A percentile compares a stretch with the other conserved stretches of the same genome.
Evolutionary conservation across 192 early-diverging fungal genomes (phyloP).

Genomic region (Mortierella antarctica): DNA sequence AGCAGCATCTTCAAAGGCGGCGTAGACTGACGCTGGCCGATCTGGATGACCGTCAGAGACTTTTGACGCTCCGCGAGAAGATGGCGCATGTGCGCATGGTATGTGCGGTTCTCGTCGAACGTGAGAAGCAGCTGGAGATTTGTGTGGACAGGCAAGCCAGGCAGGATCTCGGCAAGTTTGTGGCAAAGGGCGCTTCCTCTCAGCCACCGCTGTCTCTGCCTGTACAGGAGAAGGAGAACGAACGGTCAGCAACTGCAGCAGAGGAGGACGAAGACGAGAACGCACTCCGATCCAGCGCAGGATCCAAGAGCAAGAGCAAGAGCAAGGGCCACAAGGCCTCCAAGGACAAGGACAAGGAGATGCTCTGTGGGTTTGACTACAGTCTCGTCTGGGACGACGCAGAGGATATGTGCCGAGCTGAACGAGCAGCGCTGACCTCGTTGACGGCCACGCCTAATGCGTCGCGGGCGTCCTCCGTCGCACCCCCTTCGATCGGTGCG

Average conservation of each 20-base stretch:
- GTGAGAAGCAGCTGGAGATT: constrained; percentile 30
- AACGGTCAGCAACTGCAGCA: background rate
- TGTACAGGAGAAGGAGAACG: constrained; percentile 7
- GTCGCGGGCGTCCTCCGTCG: constrained; percentile 35
- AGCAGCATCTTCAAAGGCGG: constrained; percentile 40
- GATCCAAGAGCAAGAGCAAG: constrained; percentile 21
- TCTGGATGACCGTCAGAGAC: constrained; percentile 53
- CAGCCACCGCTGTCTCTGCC: background rate
- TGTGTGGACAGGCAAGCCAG: constrained; percentile 37
- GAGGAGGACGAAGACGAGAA: constrained; percentile 22
- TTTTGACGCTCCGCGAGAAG: constrained; percentile 53
- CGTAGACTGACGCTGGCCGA: constrained; percentile 55
- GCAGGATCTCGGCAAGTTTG: constrained; percentile 26
- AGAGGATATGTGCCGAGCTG: constrained; percentile 29
- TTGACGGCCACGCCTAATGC: constrained; percentile 24
- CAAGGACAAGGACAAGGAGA: constrained; percentile 46
- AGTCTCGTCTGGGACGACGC: constrained; percentile 56
- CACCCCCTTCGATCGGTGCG: constrained; percentile 33
- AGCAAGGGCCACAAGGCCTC: constrained; percentile 2
- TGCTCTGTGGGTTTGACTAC: constrained; percentile 60
- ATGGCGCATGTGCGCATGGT: constrained; percentile 33
- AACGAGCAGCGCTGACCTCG: constrained; percentile 12
- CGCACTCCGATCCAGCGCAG: constrained; percentile 11
- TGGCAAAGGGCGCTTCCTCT: background rate
- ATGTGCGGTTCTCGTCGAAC: constrained; percentile 22